Evolutionary conservation across 371 early-diverging fungal genomes (phyloP), one percentile per base, ranked within the genome.

Genomic region (Mucor sp.): DNA sequence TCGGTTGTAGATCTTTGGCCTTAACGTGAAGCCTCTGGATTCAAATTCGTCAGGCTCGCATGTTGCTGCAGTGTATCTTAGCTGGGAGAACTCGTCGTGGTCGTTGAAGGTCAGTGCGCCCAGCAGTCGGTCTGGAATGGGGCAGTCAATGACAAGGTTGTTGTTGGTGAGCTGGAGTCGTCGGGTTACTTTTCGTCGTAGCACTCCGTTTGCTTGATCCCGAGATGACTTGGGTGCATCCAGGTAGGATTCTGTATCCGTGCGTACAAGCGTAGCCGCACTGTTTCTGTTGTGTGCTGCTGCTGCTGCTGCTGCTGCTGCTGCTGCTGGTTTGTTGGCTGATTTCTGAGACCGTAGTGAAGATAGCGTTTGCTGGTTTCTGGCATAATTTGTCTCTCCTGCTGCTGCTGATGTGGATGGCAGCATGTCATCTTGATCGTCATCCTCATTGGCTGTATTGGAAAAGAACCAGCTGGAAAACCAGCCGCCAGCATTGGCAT

Each of bases 41-140:
- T 78, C 66, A 75, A 94, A 96, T 33, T 93, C 88, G 75, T 95
- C 90, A 19, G 94, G 90, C 58, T 92, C 92, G 70, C 89, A 92
- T 0, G 92, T 91, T 14, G 85, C 90, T 12, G 94, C 91, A 23
- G 93, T 91, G 69, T 93, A 93, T 60, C 93, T 85, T 82, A 93
- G 75, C 62, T 87, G 83, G 12, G 88, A 88, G 62, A 88, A 90
- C 75, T 93, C 93, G 32, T 86, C 83, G 48, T 62, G 62, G 15
- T 80, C 88, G 37, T 50, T 71, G 8, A 64, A 58, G 4, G 63
- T 59, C 12, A 66, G 39, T 3, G 67, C 64, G 2, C 71, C 58
- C 1, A 90, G 73, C 35, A 92, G 74, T 39, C 80, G 74, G 39
- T 74, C 73, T 6, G 92, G 91, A 12, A 91, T 90, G 0, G 87